A percentile compares a stretch with the other conserved stretches of the same genome.
phyloP scores from a whole-genome alignment of 1,139 yeast genomes.

The Kodamaea sp. region DNA sequence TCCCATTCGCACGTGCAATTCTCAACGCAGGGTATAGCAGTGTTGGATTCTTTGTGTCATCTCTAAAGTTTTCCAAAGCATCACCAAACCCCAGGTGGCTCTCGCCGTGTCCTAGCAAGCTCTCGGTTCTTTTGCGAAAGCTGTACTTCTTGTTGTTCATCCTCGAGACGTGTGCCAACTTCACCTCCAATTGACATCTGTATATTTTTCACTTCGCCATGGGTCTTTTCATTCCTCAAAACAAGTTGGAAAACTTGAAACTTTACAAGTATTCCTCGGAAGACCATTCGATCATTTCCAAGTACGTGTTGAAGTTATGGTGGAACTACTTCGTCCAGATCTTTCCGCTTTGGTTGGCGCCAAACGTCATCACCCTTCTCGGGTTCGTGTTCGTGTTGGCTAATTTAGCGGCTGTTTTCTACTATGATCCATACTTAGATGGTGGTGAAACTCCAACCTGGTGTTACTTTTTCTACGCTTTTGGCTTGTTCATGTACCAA shows the following conservation, averaged over 20 bases:
- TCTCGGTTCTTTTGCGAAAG: neutral
- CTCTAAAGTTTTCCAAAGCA: too few species aligned
- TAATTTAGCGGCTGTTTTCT: slow-evolving; percentile 66
- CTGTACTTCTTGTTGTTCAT: neutral
- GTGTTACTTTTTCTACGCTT: slow-evolving; percentile 78
- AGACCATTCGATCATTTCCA: slow-evolving; percentile 79
- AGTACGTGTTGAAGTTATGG: slow-evolving; percentile 74
- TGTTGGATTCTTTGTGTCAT: too few species aligned
- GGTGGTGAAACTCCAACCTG: slow-evolving; percentile 63
- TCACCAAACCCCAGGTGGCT: too few species aligned
- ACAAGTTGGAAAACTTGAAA: slow-evolving; percentile 61
- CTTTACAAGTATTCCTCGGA: slow-evolving; percentile 73
- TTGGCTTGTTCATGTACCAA: slow-evolving; percentile 86
- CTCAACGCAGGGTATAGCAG: too few species aligned
- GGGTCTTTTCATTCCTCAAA: slow-evolving; percentile 73
- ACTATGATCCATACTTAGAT: slow-evolving; percentile 70
- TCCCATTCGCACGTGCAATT: neutral
- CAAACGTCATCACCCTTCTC: slow-evolving; percentile 77
- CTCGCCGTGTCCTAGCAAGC: too few species aligned
- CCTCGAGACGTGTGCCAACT: neutral
- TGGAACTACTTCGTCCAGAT: slow-evolving; percentile 71
- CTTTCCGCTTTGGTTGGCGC: slow-evolving; percentile 87
- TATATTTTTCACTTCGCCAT: slow-evolving; percentile 34
- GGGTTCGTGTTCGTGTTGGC: slow-evolving; percentile 73
- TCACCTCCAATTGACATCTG: too few species aligned